Percentiles rank a stretch among this genome's conserved stretches.
Evolutionary conservation across 148 eudicot species (phyloP).

Genomic region (Vaccinium darrowii): DNA sequence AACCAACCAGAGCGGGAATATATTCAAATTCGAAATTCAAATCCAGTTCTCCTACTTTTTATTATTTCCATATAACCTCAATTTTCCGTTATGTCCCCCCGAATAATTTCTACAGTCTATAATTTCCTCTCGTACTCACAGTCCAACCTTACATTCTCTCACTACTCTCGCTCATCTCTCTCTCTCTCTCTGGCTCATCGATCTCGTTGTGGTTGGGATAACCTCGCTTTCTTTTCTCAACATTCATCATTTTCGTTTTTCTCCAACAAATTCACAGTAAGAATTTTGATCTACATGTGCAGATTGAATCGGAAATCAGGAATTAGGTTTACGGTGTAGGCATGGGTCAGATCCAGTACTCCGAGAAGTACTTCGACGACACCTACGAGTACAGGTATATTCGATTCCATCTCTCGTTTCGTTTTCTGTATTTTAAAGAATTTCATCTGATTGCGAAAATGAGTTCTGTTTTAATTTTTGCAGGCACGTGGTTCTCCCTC

Average conservation of each 20-base stretch:
- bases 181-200: not conserved
- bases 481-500: conserved; percentile 86
- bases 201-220: not conserved
- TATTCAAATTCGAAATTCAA: conserved; percentile 5
- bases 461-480: not conserved
- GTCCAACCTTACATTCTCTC: not conserved
- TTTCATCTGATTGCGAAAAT: too few relatives aligned
- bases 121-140: too few relatives aligned
- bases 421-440: not conserved
- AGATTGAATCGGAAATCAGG: not conserved
- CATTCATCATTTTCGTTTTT: not conserved
- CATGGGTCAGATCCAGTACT: conserved; percentile 58
- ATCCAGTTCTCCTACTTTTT: not conserved
- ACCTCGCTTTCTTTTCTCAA: not conserved
- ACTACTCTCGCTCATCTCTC: not conserved
- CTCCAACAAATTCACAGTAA: not conserved
- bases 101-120: not conserved
- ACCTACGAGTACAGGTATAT: conserved; percentile 41
- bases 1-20: not conserved
- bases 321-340: not conserved
- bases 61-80: not conserved
- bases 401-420: not conserved
- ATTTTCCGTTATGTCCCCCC: not conserved
- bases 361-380: conserved; percentile 54
- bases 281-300: not conserved